Conservation (phyloP, 768 basidiomycete species). For the Pleurotus citrinopileatus region DNA sequence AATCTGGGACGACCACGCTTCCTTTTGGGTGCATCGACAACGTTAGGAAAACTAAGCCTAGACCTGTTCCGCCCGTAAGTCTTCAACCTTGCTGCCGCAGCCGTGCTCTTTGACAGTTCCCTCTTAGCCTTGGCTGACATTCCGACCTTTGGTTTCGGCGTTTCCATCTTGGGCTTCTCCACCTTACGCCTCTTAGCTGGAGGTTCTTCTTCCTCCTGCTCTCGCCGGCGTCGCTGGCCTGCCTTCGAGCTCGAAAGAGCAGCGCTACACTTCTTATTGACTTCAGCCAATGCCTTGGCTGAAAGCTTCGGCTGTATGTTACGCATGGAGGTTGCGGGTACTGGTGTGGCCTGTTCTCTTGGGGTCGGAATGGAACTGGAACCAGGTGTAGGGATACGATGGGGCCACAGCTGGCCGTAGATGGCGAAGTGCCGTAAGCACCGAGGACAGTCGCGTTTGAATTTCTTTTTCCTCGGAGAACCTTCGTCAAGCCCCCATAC, state of each 20-base stretch:
- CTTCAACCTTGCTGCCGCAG: background rate
- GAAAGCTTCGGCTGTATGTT: slow-evolving; percentile 26
- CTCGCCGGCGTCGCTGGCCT: slow-evolving; percentile 28
- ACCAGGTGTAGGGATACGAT: slow-evolving; percentile 52
- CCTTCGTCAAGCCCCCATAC: slow-evolving; percentile 70
- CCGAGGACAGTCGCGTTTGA: slow-evolving; percentile 70
- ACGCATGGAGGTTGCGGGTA: slow-evolving; percentile 42
- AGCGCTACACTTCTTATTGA: slow-evolving; percentile 55
- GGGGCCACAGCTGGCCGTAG: slow-evolving; percentile 70
- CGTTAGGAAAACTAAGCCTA: slow-evolving; percentile 15
- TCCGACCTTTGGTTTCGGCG: slow-evolving; percentile 21
- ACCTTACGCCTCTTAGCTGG: slow-evolving; percentile 50
- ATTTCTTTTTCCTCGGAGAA: slow-evolving; percentile 52
- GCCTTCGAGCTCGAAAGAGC: slow-evolving; percentile 29
- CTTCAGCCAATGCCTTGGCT: slow-evolving; percentile 44
- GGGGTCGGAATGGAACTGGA: slow-evolving; percentile 42
- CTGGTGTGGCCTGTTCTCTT: slow-evolving; percentile 48
- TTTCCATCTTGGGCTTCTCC: slow-evolving; percentile 22
- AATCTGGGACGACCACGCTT: slow-evolving; percentile 42
- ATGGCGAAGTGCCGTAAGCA: slow-evolving; percentile 82
- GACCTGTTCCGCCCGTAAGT: slow-evolving; percentile 11
- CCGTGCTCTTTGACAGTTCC: slow-evolving; percentile 1
- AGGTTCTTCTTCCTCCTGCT: slow-evolving; percentile 32
- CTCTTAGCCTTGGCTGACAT: slow-evolving; percentile 21
- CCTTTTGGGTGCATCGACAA: slow-evolving; percentile 25